Conservation (phyloP, 1,284 basidiomycete genomes). For the Apiotrichum mycotoxinovorans region DNA sequence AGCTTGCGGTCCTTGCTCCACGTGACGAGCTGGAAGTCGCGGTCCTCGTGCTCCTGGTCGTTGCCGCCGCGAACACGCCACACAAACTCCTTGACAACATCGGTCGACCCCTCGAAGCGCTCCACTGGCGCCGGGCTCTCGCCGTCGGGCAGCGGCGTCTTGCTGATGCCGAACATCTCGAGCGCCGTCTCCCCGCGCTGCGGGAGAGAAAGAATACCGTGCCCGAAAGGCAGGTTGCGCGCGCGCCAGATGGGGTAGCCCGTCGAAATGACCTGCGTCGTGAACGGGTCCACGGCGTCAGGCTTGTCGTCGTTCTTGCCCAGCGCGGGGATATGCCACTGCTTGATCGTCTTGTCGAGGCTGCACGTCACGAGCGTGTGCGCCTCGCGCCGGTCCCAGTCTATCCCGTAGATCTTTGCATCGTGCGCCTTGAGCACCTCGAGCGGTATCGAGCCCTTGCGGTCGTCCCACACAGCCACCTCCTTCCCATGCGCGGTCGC, state of each 20-base stretch:
- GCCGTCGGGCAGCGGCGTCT: background rate
- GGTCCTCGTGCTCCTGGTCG: conserved; percentile 56
- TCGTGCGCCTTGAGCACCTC: conserved; percentile 71
- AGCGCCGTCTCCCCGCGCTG: conserved; percentile 81
- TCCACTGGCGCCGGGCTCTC: conserved; percentile 53
- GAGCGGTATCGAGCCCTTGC: conserved; percentile 83
- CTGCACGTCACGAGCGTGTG: conserved; percentile 85
- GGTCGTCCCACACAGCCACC: conserved; percentile 42
- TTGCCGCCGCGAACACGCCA: conserved; percentile 68
- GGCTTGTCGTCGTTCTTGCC: conserved; percentile 15
- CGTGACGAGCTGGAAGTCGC: conserved; percentile 87
- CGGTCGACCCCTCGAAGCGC: conserved; percentile 80
- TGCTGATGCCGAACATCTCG: conserved; percentile 67
- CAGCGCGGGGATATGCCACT: conserved; percentile 60
- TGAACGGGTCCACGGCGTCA: conserved; percentile 14
- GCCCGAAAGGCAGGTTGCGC: conserved; percentile 85
- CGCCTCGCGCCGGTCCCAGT: conserved; percentile 75
- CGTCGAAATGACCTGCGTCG: conserved; percentile 65
- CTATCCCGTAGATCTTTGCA: conserved; percentile 90
- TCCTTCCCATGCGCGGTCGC: conserved; percentile 82
- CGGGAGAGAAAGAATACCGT: conserved; percentile 81
- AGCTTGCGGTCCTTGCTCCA: conserved; percentile 95
- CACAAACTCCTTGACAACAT: conserved; percentile 97
- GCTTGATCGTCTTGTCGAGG: conserved; percentile 85
- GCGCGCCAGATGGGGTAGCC: conserved; percentile 92